Conservation (phyloP, 2,329 filamentous ascomycete species). For the Orbilia quercus region DNA sequence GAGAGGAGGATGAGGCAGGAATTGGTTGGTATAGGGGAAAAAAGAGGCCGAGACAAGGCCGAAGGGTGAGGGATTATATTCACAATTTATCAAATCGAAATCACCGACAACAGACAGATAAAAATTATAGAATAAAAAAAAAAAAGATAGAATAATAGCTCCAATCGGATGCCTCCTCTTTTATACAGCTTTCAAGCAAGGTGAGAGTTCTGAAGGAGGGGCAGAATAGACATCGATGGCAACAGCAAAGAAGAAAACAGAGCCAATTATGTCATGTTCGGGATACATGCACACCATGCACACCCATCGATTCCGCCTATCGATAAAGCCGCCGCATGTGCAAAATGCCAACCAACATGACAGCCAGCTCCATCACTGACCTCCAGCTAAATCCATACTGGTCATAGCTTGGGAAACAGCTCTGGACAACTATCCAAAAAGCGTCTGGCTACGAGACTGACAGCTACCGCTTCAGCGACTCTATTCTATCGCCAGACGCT, state of each 20-base stretch:
- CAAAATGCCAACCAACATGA: not conserved
- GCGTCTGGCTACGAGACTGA: too few relatives aligned
- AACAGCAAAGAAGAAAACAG: not conserved
- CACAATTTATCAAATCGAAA: not conserved
- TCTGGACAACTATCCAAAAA: not conserved
- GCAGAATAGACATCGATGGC: not conserved
- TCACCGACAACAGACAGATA: not conserved
- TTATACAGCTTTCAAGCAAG: not conserved
- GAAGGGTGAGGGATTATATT: constrained; percentile 23
- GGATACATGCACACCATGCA: not conserved
- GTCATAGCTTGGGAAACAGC: too few relatives aligned
- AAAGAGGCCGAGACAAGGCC: constrained; percentile 4
- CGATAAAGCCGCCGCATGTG: not conserved
- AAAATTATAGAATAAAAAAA: not conserved
- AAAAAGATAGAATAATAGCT: not conserved
- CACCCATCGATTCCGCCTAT: too few relatives aligned
- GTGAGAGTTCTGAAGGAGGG: not conserved
- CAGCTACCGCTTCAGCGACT: not conserved
- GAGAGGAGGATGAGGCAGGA: not conserved
- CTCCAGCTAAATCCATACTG: too few relatives aligned
- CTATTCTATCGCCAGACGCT: not conserved
- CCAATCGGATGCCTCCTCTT: not conserved
- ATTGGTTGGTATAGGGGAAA: not conserved
- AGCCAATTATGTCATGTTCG: constrained; percentile 16
- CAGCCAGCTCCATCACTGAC: too few relatives aligned